phyloP scores from a whole-genome alignment of 352 stramenopile genomes.

The Plasmopara viticola region DNA sequence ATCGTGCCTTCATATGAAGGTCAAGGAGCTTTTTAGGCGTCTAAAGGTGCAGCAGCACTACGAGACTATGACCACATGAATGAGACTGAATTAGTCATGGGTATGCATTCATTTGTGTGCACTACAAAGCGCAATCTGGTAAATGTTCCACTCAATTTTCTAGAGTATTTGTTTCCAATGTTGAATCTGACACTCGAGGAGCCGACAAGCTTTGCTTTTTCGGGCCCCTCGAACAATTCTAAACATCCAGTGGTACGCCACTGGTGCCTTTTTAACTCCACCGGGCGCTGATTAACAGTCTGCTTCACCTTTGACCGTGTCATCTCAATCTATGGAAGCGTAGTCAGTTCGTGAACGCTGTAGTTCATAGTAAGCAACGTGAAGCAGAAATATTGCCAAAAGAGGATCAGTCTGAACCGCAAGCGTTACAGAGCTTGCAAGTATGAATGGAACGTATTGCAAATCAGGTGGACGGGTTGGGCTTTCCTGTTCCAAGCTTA shows the following conservation, averaged over 20 bases:
- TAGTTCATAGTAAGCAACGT: constrained; percentile 35
- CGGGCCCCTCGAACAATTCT: constrained; percentile 5
- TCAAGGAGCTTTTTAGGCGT: constrained; percentile 36
- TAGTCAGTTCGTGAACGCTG: constrained; percentile 30
- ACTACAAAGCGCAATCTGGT: constrained; percentile 62
- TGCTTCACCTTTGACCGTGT: neutral
- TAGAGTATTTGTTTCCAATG: constrained; percentile 55
- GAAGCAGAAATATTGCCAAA: constrained; percentile 21
- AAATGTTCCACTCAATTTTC: constrained; percentile 40
- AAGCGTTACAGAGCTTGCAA: constrained; percentile 35
- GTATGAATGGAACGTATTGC: constrained; percentile 35
- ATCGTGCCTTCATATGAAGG: constrained; percentile 9
- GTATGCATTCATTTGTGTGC: constrained; percentile 78
- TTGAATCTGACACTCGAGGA: constrained; percentile 35
- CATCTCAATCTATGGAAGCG: neutral
- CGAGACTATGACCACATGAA: constrained; percentile 27
- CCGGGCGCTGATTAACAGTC: constrained; percentile 2
- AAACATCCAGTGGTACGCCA: neutral
- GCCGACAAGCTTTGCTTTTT: constrained; percentile 10
- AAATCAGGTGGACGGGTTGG: constrained; percentile 38
- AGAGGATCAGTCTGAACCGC: constrained; percentile 31
- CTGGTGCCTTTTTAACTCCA: neutral
- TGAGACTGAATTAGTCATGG: constrained; percentile 55
- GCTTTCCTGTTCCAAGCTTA: constrained; percentile 37
- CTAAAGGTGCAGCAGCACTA: constrained; percentile 43